These are phyloP conservation scores for Ustilago sp. DNA, from an alignment of 1,284 basidiomycete genomes.

Conservation along the genomic window DNA sequence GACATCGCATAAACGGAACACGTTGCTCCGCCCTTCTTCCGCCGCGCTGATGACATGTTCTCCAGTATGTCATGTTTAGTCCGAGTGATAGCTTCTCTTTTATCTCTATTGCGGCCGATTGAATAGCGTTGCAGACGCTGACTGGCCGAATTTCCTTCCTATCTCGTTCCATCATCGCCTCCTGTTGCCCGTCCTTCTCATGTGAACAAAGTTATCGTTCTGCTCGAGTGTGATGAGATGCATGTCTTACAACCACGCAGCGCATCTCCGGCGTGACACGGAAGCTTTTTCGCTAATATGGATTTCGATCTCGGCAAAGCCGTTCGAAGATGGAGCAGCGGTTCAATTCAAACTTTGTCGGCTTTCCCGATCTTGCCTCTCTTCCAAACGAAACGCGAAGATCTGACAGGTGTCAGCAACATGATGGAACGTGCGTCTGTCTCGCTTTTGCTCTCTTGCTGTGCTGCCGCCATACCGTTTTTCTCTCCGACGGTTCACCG, in stretches of 20 bases:
- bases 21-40: neutral
- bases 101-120: conserved; percentile 4
- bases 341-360: neutral
- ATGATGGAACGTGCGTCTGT: neutral
- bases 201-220: neutral
- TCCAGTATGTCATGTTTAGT: conserved; percentile 1
- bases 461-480: neutral
- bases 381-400: neutral
- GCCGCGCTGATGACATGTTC: too few species aligned
- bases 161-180: neutral
- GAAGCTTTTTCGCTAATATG: neutral
- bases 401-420: conserved; percentile 17
- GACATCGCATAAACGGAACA: neutral
- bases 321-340: neutral
- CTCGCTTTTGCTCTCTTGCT: neutral
- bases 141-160: conserved; percentile 2
- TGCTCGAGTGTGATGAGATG: neutral
- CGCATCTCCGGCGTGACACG: neutral
- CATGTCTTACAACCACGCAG: neutral
- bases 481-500: conserved; percentile 1
- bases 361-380: neutral
- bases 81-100: conserved; percentile 1
- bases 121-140: neutral
- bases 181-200: neutral
- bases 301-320: neutral